Base-by-base conservation (phyloP, 352 stramenopile species). In the Globisporangium okanoganense region DNA sequence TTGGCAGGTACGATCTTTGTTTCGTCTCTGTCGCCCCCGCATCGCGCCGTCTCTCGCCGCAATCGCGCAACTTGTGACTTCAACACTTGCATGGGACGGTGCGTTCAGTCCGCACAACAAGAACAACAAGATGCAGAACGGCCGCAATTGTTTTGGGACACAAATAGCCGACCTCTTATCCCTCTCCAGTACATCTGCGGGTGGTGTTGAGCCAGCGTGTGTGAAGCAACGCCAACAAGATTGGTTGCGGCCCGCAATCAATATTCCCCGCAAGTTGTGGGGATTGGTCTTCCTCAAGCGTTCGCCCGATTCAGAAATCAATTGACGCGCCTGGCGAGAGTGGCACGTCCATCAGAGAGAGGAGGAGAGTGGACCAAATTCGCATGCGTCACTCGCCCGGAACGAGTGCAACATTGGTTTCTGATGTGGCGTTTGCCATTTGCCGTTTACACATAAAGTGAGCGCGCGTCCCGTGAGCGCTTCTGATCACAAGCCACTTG, bases 11-110 rank as follows among this genome's bases (percentile, higher is more conserved):
- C 18, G 27, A 41, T 55, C 48, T 9, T 41, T 25, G 27, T 31
- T 55, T 22, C 14, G 27, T 35, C 27, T 52, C 29, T 40, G 27
- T 41, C 25, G 25, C 9, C 47, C 12, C 45, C 13, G 31, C 36
- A 3, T 2, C 9, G 36, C 36, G 25, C 48, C 48, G 25, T 27
- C 48, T 24, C 48, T 55, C 41, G 41, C n/a, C 20, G 48, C 48
- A 55, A 55, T 55, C 27, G 27, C 27, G 2, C 27, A 27, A 22
- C 18, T 7, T 55, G 48, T 55, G 48, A 55, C 48, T 55, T 55
- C 48, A 55, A 55, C 48, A 55, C 48, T 55, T 18, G 48, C 48
- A 40, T 27, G 48, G 38, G 27, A 55, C 27, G n/a, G 48, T 5
- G 48, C 48, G 36, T 53, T 1, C 25, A 7, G 25, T 52, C 14